phyloP scores from a whole-genome alignment of 2,329 filamentous ascomycete species.

The Neonectria coccinea region DNA sequence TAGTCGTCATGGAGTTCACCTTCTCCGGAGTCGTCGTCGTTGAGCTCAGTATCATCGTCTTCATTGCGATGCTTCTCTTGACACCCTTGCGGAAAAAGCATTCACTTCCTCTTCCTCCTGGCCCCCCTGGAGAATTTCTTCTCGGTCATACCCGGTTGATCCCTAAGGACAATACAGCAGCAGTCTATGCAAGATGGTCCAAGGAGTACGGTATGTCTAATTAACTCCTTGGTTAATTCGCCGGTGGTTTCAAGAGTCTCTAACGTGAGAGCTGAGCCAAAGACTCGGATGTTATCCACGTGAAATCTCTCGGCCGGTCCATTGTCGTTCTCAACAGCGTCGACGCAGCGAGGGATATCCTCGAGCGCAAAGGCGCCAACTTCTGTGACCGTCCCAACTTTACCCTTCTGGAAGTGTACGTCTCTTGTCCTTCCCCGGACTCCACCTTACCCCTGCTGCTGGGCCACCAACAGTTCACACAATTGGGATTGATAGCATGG shows the following conservation, averaged over 20 bases:
- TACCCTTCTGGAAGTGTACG: conserved; percentile 52
- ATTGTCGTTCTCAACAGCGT: conserved; percentile 47
- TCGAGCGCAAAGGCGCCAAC: conserved; percentile 58
- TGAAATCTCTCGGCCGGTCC: conserved; percentile 47
- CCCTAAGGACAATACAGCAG: conserved; percentile 44
- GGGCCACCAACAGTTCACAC: conserved; percentile 5
- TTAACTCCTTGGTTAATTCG: background rate
- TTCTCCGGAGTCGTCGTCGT: conserved; percentile 18
- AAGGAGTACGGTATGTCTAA: conserved; percentile 43
- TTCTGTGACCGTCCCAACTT: conserved; percentile 59
- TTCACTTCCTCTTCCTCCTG: conserved; percentile 41
- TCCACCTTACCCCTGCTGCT: background rate
- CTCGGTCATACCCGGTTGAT: conserved; percentile 46
- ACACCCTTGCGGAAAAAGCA: conserved; percentile 22
- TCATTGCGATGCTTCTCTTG: conserved; percentile 18
- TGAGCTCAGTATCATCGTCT: conserved; percentile 24
- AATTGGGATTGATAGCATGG: conserved; percentile 48
- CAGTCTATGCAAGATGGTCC: conserved; percentile 44
- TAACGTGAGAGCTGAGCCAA: conserved; percentile 8
- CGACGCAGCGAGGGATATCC: conserved; percentile 54
- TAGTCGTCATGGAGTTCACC: conserved; percentile 27
- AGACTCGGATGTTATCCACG: conserved; percentile 50
- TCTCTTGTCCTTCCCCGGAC: background rate
- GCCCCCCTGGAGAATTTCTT: conserved; percentile 46
- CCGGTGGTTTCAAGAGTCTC: background rate